Percentiles rank a stretch among this genome's conserved stretches.
These are phyloP conservation scores for Coemansia sp. DNA, from an alignment of 192 early-diverging fungal species.

Conservation along the genomic window DNA sequence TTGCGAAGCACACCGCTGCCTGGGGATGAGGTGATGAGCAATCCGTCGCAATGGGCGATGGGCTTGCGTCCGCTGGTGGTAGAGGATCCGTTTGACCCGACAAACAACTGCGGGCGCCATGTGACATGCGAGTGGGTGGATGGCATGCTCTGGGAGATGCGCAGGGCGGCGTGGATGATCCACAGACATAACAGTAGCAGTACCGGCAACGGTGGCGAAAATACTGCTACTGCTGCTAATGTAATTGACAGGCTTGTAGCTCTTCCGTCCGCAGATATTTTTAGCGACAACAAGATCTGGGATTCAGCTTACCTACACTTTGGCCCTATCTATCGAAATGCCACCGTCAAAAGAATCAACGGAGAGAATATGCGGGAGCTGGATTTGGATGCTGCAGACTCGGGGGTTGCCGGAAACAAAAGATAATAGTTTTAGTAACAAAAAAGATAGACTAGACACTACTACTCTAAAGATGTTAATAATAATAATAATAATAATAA, in stretches of 20 bases:
- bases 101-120: conserved; percentile 34
- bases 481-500: no score
- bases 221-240: not conserved
- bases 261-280: conserved; percentile 15
- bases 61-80: conserved; percentile 29
- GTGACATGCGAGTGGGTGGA: conserved; percentile 43
- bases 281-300: conserved; percentile 21
- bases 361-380: not conserved
- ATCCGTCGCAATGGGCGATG: conserved; percentile 26
- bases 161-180: conserved; percentile 35
- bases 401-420: not conserved
- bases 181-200: not conserved
- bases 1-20: conserved; percentile 12
- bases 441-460: no score
- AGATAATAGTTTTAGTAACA: no score
- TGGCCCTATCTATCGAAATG: conserved; percentile 2
- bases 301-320: conserved; percentile 18
- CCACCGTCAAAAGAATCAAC: not conserved
- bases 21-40: not conserved
- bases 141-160: conserved; percentile 53
- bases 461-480: no score
- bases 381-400: not conserved
- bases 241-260: conserved; percentile 21
- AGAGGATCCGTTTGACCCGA: conserved; percentile 43
- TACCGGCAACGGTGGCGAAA: not conserved